These are phyloP conservation scores for Fusarium coicis DNA, from an alignment of 2,329 filamentous ascomycete species.

Conservation along the genomic window DNA sequence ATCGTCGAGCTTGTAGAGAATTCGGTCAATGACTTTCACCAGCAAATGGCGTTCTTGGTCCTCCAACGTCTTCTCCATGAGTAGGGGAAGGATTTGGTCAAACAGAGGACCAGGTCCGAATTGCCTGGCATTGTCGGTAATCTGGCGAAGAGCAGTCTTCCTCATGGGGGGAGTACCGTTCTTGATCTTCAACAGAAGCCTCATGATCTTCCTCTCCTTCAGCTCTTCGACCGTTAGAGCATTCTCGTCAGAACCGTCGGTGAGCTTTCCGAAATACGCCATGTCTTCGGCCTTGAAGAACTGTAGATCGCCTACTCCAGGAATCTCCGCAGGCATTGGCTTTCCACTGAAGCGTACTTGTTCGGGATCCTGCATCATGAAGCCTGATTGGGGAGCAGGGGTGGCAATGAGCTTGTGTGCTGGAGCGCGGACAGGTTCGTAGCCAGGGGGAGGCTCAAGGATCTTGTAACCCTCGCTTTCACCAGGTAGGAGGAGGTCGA, in stretches of 20 bases:
- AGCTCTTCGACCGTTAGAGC: conserved; percentile 91
- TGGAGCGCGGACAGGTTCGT: conserved; percentile 82
- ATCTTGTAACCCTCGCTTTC: conserved; percentile 94
- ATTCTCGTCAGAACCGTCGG: conserved; percentile 93
- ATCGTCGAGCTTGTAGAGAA: conserved; percentile 98
- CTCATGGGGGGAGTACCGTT: conserved; percentile 98
- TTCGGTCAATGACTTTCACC: conserved; percentile 98
- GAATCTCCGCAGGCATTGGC: conserved; percentile 93
- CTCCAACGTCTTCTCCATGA: conserved; percentile 98
- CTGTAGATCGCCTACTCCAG: conserved; percentile 93
- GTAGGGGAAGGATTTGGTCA: conserved; percentile 93
- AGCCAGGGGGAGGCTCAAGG: conserved; percentile 89
- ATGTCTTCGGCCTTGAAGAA: conserved; percentile 99
- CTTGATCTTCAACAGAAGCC: conserved; percentile 96
- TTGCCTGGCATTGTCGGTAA: conserved; percentile 96
- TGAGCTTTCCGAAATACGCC: conserved; percentile 97
- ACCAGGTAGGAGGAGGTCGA: conserved; percentile 88
- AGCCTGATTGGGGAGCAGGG: conserved; percentile 81
- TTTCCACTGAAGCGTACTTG: conserved; percentile 85
- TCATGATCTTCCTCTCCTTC: conserved; percentile 99
- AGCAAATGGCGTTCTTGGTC: conserved; percentile 98
- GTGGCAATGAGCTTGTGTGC: conserved; percentile 80
- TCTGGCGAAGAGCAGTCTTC: conserved; percentile 95
- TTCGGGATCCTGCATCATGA: conserved; percentile 97
- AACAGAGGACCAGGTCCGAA: conserved; percentile 95